These are phyloP conservation scores for Intubia oerlemansii DNA, from an alignment of 2,329 filamentous ascomycete species.

Conservation along the genomic window DNA sequence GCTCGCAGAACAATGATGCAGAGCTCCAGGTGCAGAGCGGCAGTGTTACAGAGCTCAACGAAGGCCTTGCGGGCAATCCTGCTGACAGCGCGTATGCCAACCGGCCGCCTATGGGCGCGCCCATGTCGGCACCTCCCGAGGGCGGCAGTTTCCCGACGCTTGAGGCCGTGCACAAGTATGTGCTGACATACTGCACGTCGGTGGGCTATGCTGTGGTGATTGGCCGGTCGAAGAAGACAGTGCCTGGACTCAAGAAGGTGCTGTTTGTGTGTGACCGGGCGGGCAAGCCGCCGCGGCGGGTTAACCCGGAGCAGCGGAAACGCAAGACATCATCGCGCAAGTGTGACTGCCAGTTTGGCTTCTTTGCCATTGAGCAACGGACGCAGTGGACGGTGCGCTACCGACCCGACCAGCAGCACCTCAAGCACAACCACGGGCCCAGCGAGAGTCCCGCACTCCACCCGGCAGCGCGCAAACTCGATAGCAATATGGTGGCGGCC, in stretches of 20 bases:
- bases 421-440: constrained; percentile 42
- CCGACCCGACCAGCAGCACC: constrained; percentile 33
- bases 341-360: constrained; percentile 48
- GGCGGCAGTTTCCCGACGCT: constrained; percentile 42
- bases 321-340: constrained; percentile 47
- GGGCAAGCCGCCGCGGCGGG: constrained; percentile 37
- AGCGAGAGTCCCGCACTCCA: constrained; percentile 46
- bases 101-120: constrained; percentile 30
- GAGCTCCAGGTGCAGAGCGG: constrained; percentile 28
- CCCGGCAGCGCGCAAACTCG: constrained; percentile 41
- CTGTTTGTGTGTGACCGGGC: constrained; percentile 45
- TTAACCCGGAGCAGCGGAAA: constrained; percentile 42
- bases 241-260: constrained; percentile 45
- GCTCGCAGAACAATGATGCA: constrained; percentile 17
- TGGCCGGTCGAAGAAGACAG: constrained; percentile 45
- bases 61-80: constrained; percentile 17
- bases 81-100: constrained; percentile 2
- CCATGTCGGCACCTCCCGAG: constrained; percentile 42
- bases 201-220: constrained; percentile 49
- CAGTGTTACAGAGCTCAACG: constrained; percentile 3
- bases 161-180: constrained; percentile 42
- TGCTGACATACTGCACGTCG: constrained; percentile 42
- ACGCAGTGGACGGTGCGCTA: constrained; percentile 47
- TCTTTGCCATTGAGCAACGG: constrained; percentile 45
- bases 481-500: constrained; percentile 45